Conservation (phyloP, 306 rosid genomes). For the Trifolium dubium region DNA sequence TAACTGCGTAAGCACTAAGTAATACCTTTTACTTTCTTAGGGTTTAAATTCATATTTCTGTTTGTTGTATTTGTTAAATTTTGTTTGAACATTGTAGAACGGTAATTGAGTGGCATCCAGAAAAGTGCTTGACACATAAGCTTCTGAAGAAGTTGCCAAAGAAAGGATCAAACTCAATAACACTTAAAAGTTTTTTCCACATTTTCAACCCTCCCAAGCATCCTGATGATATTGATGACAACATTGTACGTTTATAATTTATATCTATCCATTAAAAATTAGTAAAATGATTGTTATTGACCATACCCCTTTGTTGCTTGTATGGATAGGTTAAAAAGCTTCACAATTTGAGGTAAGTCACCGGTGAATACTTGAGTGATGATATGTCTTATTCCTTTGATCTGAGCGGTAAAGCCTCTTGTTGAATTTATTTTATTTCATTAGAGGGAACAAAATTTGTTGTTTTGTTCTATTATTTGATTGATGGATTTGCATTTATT, state of each 20-base stretch:
- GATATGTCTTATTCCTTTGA: constrained; percentile 13
- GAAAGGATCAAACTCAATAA: constrained; percentile 93
- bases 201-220: constrained; percentile 88
- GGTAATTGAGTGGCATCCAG: constrained; percentile 82
- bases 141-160: constrained; percentile 90
- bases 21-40: constrained; percentile 21
- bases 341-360: constrained; percentile 54
- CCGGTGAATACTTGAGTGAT: constrained; percentile 27
- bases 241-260: constrained; percentile 57
- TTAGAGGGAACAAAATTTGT: not conserved
- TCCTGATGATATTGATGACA: constrained; percentile 92
- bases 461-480: constrained; percentile 6
- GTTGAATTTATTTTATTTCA: constrained; percentile 17
- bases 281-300: constrained; percentile 17
- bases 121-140: constrained; percentile 87
- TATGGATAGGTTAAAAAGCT: constrained; percentile 54
- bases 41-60: constrained; percentile 16
- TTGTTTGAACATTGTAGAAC: constrained; percentile 56
- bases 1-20: constrained; percentile 44
- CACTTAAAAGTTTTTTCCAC: constrained; percentile 94
- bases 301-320: constrained; percentile 31
- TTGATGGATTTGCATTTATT: constrained; percentile 25
- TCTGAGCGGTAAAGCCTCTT: not conserved
- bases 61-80: constrained; percentile 23
- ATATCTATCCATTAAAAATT: constrained; percentile 24